Base-by-base conservation (phyloP, 1,284 basidiomycete genomes). In the Hemileia vastatrix region DNA sequence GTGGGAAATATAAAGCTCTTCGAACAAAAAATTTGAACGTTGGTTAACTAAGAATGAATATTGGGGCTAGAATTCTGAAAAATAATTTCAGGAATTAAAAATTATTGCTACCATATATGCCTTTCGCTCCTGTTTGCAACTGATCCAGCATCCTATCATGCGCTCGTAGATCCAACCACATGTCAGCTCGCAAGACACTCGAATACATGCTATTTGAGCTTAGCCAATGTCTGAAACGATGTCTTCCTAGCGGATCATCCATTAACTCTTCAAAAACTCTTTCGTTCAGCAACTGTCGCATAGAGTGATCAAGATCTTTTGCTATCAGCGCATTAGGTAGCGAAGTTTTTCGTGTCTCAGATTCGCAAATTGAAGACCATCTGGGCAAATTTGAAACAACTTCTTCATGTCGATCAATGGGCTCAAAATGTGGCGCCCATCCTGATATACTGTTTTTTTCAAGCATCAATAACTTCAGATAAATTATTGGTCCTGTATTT, bases 201-300 rank as follows among this genome's bases (percentile, higher is more conserved):
- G n/a, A n/a, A 45, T n/a, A 4, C 21, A 18, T 45, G n/a, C 21
- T 21, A 45, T 45, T 45, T 21, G n/a, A 18, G 13, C n/a, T 45
- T 8, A 45, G 21, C 44, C 44, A 45, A n/a, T 69, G 50, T 13
- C 69, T 54, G 53, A 70, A 70, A 9, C 65, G 60, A 45, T 65
- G 65, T 8, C 68, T 53, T 4, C 69, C 67, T 4, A 64, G 50
- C 8, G 65, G 63, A 51, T 70, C 69, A 8, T 58, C 52, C 19
- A 70, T 53, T 21, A 70, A 33, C 51, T 67, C 43, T 33, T 54
- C 58, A 40, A 70, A 70, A 2, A 69, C 57, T 31, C 52, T 55
- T 31, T 66, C 57, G 32, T 52, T 64, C 13, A 68, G 36, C 31
- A 68, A 57, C n/a, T 55, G 44, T 32, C 40, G 44, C 27, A 68